Evolutionary conservation across 805 yeast genomes (phyloP).

Genomic region (Schwanniomyces sp.): DNA sequence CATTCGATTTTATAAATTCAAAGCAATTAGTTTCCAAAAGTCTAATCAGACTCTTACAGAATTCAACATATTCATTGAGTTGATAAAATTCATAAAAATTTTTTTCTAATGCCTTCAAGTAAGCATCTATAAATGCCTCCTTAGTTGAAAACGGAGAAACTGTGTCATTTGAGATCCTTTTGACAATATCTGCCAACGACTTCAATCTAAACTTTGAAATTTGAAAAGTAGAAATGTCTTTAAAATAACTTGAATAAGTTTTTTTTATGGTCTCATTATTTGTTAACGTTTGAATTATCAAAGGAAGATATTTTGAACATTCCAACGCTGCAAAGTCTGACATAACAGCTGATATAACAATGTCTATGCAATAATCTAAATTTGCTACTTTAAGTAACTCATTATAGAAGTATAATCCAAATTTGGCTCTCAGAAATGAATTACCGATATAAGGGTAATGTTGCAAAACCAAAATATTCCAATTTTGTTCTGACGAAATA

Average conservation of each 20-base stretch:
- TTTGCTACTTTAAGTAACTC: conserved; percentile 21
- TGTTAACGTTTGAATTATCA: conserved; percentile 17
- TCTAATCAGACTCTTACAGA: conserved; percentile 26
- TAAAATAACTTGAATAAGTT: conserved; percentile 16
- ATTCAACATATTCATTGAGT: conserved; percentile 26
- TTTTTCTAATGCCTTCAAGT: conserved; percentile 21
- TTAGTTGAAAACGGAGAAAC: conserved; percentile 10
- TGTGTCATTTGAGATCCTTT: conserved; percentile 13
- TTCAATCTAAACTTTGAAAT: conserved; percentile 17
- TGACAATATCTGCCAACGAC: conserved; percentile 18
- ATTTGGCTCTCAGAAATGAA: conserved; percentile 33
- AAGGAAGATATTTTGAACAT: conserved; percentile 25
- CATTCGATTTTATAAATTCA: conserved; percentile 7
- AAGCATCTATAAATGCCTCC: conserved; percentile 15
- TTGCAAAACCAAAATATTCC: conserved; percentile 39
- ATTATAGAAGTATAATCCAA: conserved; percentile 24
- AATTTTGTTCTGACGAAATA: conserved; percentile 18
- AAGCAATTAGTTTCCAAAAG: conserved; percentile 17
- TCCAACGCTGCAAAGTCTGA: conserved; percentile 23
- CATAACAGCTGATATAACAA: conserved; percentile 20
- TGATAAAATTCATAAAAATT: conserved; percentile 25
- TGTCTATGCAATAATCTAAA: conserved; percentile 20
- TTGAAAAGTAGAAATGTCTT: conserved; percentile 15
- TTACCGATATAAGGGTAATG: conserved; percentile 42
- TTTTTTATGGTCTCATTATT: conserved; percentile 14